A percentile compares a stretch with the other conserved stretches of the same genome.
phyloP scores from a whole-genome alignment of 371 early-diverging fungal species.

The Rhizopus delemar region DNA sequence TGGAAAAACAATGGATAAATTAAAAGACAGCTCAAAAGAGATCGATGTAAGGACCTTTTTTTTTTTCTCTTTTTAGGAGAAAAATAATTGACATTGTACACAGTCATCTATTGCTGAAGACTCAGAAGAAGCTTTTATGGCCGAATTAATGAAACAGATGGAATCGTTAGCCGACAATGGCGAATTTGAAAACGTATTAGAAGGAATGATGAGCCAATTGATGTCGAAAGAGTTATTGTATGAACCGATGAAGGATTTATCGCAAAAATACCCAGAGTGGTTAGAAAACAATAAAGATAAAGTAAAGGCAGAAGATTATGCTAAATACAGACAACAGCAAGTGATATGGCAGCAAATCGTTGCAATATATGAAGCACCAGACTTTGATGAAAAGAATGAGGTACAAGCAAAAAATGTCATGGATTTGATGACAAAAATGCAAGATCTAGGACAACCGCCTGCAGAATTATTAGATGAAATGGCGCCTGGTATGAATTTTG shows the following conservation, averaged over 20 bases:
- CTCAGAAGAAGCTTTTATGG: conserved; percentile 74
- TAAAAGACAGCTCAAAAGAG: conserved; percentile 81
- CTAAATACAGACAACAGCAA: conserved; percentile 75
- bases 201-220: conserved; percentile 86
- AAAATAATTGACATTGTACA: neutral
- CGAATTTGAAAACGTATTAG: conserved; percentile 84
- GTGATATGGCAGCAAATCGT: conserved; percentile 75
- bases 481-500: conserved; percentile 86
- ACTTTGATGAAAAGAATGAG: conserved; percentile 66
- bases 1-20: conserved; percentile 81
- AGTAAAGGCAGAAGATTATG: conserved; percentile 66
- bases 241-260: conserved; percentile 91
- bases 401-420: conserved; percentile 70
- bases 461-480: conserved; percentile 83
- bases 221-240: conserved; percentile 91
- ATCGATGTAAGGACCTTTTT: conserved; percentile 63
- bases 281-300: conserved; percentile 72
- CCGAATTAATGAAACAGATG: conserved; percentile 89
- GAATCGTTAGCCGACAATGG: conserved; percentile 77
- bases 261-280: conserved; percentile 82
- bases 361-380: conserved; percentile 68
- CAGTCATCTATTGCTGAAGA: conserved; percentile 68
- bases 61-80: neutral
- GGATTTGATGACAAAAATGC: conserved; percentile 94
- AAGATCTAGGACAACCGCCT: conserved; percentile 94